Evolutionary conservation across 768 basidiomycete genomes (phyloP), one percentile per base, ranked within the genome.

Genomic region (Pisolithus marmoratus): DNA sequence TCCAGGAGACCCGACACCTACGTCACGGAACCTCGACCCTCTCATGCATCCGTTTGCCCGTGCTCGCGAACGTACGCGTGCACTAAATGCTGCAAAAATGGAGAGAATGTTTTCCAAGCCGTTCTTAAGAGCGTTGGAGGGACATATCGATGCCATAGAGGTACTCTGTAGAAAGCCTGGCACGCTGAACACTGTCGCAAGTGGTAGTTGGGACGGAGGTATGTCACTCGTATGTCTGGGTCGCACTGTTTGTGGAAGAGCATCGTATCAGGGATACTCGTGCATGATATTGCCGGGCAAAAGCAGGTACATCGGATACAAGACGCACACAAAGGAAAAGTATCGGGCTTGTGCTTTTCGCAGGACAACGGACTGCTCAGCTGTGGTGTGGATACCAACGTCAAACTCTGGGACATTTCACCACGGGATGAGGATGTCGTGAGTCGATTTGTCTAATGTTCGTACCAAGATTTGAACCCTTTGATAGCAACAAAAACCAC

Each of bases 31-130:
- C 70, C 80, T 98, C 41, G 85, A 97, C 65, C 94, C 95, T 0
- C 74, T 92, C n/a, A 84, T 92, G 70, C 96, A 99, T 63, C 96
- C 96, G 3, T 97, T 99, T 67, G 79, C 94, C 0, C 85, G 88
- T 20, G 88, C 93, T 5, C 75, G 96, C 48, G 96, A 99, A 72
- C 90, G 95, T 34, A 94, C 83, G 19, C 84, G 96, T 53, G 96
- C 96, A 2, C 66, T 97, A 43, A 95, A 94, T 56, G 96, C 96
- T 2, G 88, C 87, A 14, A 99, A 99, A 73, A 90, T 99, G 79
- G 95, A 97, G 48, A 77, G 90, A 53, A 91, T 99, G 72, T 97
- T 98, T 64, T 85, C 96, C n/a, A 97, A 96, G 61, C 96, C 96
- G 0, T 98, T 98, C 61, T 76, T 99, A 15, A 90, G 82, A 36